Evolutionary conservation across 768 basidiomycete species (phyloP).

Genomic region (Collybiopsis confluens): DNA sequence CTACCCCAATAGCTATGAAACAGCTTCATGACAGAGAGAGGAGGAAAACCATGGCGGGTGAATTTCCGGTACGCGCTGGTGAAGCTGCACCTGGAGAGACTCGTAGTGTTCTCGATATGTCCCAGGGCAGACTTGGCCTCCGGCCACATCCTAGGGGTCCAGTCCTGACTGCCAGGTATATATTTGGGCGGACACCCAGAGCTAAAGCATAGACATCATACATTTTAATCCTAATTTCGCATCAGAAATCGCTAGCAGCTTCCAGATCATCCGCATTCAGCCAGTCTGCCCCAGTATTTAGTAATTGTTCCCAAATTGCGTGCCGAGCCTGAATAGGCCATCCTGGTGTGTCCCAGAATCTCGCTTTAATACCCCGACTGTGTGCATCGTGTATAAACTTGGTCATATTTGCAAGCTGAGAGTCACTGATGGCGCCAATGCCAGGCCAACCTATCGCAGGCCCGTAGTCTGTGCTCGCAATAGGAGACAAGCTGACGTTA

Average conservation of each 20-base stretch:
- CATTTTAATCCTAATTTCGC: neutral
- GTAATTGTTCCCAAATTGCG: conserved; percentile 39
- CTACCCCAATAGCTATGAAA: conserved; percentile 53
- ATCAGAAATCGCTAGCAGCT: conserved; percentile 24
- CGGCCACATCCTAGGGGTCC: neutral
- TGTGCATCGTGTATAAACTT: conserved; percentile 41
- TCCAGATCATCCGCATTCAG: conserved; percentile 49
- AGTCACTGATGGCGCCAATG: conserved; percentile 35
- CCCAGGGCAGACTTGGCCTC: conserved; percentile 46
- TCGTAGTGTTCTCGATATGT: conserved; percentile 48
- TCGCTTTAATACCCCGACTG: conserved; percentile 36
- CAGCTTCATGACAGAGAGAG: conserved; percentile 37
- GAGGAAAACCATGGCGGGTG: conserved; percentile 17
- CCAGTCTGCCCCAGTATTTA: conserved; percentile 44
- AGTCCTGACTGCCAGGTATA: conserved; percentile 2
- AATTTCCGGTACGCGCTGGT: conserved; percentile 42
- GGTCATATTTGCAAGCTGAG: conserved; percentile 33
- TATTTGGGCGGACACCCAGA: conserved; percentile 4
- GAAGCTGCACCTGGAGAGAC: conserved; percentile 56
- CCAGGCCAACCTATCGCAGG: conserved; percentile 44
- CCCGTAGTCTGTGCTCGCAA: conserved; percentile 48
- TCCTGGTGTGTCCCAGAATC: conserved; percentile 52
- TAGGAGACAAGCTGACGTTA: conserved; percentile 37
- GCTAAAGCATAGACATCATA: neutral
- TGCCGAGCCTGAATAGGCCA: conserved; percentile 41